phyloP scores from a whole-genome alignment of 441 rosid species.

The Hura crepitans region DNA sequence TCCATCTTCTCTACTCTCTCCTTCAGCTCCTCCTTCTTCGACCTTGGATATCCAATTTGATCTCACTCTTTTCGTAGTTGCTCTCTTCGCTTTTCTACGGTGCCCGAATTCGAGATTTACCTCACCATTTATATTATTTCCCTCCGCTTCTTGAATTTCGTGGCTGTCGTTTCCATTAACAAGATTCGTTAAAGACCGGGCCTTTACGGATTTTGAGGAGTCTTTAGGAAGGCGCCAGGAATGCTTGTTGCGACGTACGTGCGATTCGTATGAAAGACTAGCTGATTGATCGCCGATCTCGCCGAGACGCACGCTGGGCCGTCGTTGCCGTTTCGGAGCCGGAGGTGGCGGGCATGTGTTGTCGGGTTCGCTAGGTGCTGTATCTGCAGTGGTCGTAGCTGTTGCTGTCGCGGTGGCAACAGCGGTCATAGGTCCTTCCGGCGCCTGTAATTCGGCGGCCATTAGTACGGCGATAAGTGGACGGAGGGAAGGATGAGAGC shows the following conservation, averaged over 20 bases:
- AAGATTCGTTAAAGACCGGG: conserved; percentile 56
- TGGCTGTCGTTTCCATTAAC: conserved; percentile 43
- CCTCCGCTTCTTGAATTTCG: conserved; percentile 32
- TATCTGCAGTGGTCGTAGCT: conserved; percentile 7
- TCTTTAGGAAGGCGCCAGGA: conserved; percentile 44
- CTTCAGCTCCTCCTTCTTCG: conserved; percentile 36
- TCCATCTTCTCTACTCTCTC: conserved; percentile 36
- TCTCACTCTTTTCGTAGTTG: conserved; percentile 40
- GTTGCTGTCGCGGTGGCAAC: conserved; percentile 17
- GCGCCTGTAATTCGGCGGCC: conserved; percentile 44
- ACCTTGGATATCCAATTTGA: conserved; percentile 45
- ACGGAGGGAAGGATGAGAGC: not conserved
- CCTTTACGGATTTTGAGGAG: conserved; percentile 45
- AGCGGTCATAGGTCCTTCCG: conserved; percentile 27
- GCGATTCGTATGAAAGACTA: conserved; percentile 32
- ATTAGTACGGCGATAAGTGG: conserved; percentile 18
- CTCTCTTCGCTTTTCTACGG: conserved; percentile 41
- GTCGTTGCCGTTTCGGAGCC: conserved; percentile 49
- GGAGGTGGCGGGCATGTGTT: conserved; percentile 30
- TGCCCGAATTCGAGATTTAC: conserved; percentile 35
- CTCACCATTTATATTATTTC: conserved; percentile 28
- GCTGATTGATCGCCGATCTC: conserved; percentile 62
- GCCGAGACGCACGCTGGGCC: conserved; percentile 72
- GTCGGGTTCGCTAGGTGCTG: conserved; percentile 26
- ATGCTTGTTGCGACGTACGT: conserved; percentile 42